These are phyloP conservation scores for Penicillium maclennaniae DNA, from an alignment of 495 filamentous ascomycete genomes.

Conservation along the genomic window DNA sequence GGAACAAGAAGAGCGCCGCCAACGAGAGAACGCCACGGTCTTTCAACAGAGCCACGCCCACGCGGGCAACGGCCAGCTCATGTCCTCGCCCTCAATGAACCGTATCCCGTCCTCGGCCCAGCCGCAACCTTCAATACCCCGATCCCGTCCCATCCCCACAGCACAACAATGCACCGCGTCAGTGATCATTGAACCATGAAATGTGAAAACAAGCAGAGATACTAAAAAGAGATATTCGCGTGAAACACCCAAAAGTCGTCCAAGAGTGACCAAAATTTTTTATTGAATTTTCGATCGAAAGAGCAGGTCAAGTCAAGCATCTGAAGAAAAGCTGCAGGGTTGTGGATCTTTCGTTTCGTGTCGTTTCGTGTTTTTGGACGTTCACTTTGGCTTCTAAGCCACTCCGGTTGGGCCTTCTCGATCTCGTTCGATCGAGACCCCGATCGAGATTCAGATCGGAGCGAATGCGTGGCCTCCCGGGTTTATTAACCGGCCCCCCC, in stretches of 20 bases:
- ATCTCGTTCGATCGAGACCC: neutral
- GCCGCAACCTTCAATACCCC: conserved; percentile 26
- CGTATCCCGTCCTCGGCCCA: conserved; percentile 37
- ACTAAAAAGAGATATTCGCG: neutral
- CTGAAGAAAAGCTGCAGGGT: neutral
- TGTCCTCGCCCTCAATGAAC: conserved; percentile 40
- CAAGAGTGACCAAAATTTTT: neutral
- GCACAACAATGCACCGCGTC: conserved; percentile 8
- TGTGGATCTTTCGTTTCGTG: neutral
- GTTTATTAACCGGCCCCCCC: conserved; percentile 13
- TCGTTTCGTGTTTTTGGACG: conserved; percentile 1
- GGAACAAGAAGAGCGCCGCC: conserved; percentile 44
- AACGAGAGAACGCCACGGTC: conserved; percentile 37
- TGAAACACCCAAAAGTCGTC: neutral
- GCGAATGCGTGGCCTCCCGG: conserved; percentile 16
- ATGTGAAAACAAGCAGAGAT: neutral
- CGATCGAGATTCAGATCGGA: neutral
- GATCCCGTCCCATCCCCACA: conserved; percentile 26
- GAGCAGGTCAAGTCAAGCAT: neutral
- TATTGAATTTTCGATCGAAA: neutral
- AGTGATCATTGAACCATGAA: conserved; percentile 8
- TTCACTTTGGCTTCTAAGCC: conserved; percentile 12
- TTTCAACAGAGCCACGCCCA: conserved; percentile 23
- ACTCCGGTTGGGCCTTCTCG: neutral
- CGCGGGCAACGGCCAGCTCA: conserved; percentile 25